Percentiles rank a stretch among this genome's conserved stretches.
These are phyloP conservation scores for Phytophthora niederhauseri DNA, from an alignment of 352 stramenopile genomes.

Conservation along the genomic window DNA sequence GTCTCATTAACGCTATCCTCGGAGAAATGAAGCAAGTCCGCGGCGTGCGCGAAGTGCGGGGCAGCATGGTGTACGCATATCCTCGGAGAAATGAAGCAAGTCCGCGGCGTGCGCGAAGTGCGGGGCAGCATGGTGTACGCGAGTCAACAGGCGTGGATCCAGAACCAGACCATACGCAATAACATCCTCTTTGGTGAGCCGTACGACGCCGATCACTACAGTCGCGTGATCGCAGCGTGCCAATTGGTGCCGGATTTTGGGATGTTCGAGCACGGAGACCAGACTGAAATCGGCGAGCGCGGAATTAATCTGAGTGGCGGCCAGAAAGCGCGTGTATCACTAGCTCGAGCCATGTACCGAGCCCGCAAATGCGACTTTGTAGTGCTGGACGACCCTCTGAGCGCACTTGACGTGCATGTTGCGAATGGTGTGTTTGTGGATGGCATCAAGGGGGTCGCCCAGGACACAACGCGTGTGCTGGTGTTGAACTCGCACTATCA, in stretches of 20 bases:
- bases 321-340: no score
- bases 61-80: constrained; percentile 49
- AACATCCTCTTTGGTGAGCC: constrained; percentile 63
- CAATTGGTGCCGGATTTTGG: constrained; percentile 67
- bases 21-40: constrained; percentile 50
- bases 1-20: constrained; percentile 51
- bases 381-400: constrained; percentile 72
- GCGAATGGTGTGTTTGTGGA: constrained; percentile 93
- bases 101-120: constrained; percentile 28
- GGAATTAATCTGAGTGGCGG: no score
- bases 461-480: constrained; percentile 85
- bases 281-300: no score
- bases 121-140: constrained; percentile 43
- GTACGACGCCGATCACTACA: constrained; percentile 46
- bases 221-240: constrained; percentile 72
- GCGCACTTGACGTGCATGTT: constrained; percentile 90
- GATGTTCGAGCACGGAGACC: constrained; percentile 52
- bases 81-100: constrained; percentile 53
- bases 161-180: constrained; percentile 52
- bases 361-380: constrained; percentile 61
- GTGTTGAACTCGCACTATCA: constrained; percentile 95
- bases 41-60: constrained; percentile 29
- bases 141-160: constrained; percentile 61
- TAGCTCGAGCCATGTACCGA: constrained; percentile 72
- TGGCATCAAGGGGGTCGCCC: constrained; percentile 71